Base-by-base conservation (phyloP, 83 land plant species). In the Picea abies region DNA sequence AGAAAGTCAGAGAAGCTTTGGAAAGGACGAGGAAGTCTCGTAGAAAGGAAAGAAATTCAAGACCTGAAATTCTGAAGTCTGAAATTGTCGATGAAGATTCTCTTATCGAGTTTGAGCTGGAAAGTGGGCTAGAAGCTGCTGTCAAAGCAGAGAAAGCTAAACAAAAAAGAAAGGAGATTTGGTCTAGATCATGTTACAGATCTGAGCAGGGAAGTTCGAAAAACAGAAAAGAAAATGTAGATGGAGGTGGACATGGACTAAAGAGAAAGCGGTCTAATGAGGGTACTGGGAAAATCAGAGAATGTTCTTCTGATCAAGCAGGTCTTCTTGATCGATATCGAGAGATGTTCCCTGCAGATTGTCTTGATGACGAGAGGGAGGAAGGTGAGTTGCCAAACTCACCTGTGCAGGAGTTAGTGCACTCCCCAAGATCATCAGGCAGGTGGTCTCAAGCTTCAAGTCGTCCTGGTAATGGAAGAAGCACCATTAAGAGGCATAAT, bases 61-160 rank as follows among this genome's bases (percentile, higher is more conserved):
- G 63, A 63, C 73, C 82, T 81, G 32, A 22, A 58, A 60, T 67
- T 16, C 17, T 85, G n/a, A 87, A 87, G 82, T 78, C 41, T 35
- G 93, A 90, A 41, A 52, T 39, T 60, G 85, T 86, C 60, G 96
- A 93, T 88, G 96, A 89, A 62, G 93, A 93, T 78, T 93, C 89
- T 83, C 85, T 90, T 8, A 89, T 93, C 26, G 96, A 93, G 80
- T 84, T 90, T 68, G 96, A 90, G 84, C 82, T 95, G 35, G 98
- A 95, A 82, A 91, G 84, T 84, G 96, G 93, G 3, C 63, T 92
- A 80, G 96, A 94, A 82, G 80, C 82, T 85, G 86, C 86, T 49
- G 86, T 80, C 19, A 91, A 89, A 70, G 86, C 73, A 37, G 91
- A 87, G 87, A 88, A 86, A 83, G 78, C 32, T n/a, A 88, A 84